A percentile compares a stretch with the other conserved stretches of the same genome.
These are phyloP conservation scores for Baeospora myosura DNA, from an alignment of 1,284 basidiomycete species.

Conservation along the genomic window DNA sequence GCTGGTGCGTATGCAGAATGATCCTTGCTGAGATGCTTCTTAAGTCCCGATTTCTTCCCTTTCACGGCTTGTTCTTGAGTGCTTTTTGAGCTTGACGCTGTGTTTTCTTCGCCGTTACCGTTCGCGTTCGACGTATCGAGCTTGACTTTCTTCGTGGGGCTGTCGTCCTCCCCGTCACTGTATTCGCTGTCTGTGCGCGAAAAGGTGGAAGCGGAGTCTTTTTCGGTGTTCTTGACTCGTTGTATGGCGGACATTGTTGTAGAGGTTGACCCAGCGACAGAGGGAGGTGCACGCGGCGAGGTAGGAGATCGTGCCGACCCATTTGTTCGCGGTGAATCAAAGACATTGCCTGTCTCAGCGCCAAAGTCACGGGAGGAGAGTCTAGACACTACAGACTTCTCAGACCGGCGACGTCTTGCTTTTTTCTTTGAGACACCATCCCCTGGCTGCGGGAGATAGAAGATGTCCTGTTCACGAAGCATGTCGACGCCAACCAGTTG, in stretches of 20 bases:
- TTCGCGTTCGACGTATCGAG: constrained; percentile 16
- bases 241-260: constrained; percentile 19
- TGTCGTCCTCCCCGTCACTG: constrained; percentile 19
- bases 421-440: constrained; percentile 27
- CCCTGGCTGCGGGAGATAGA: constrained; percentile 44
- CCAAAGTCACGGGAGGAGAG: constrained; percentile 2
- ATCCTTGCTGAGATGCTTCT: constrained; percentile 26
- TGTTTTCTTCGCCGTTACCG: constrained; percentile 1
- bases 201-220: constrained; percentile 14
- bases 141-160: constrained; percentile 14
- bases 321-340: constrained; percentile 10
- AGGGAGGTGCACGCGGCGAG: constrained; percentile 21
- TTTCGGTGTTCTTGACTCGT: constrained; percentile 13
- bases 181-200: constrained; percentile 19
- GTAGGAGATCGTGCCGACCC: constrained; percentile 20
- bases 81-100: background rate
- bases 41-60: constrained; percentile 14
- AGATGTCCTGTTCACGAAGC: constrained; percentile 54
- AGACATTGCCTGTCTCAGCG: constrained; percentile 18
- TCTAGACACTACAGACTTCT: constrained; percentile 15
- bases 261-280: constrained; percentile 22
- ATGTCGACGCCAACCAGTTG: constrained; percentile 57
- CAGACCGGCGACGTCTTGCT: constrained; percentile 13
- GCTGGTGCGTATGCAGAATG: constrained; percentile 35
- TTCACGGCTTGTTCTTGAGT: constrained; percentile 3